phyloP scores from a whole-genome alignment of 148 eudicot species.

The Cornus suecica region DNA sequence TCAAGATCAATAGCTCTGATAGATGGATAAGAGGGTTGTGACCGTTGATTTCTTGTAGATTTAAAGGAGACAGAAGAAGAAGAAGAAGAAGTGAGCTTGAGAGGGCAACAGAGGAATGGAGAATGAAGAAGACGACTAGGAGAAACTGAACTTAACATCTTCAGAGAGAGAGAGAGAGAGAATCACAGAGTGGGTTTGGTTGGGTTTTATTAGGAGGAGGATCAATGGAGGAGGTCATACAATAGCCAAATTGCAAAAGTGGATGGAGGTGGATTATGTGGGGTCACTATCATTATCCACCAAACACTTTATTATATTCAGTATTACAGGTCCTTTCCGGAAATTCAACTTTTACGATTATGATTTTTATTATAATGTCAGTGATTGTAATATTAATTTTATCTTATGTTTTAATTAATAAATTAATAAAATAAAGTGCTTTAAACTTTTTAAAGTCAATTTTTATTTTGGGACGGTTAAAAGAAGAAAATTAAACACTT shows the following conservation, averaged over 20 bases:
- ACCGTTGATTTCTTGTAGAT: constrained; percentile 30
- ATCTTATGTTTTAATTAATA: no score
- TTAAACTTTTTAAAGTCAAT: no score
- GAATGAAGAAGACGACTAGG: constrained; percentile 44
- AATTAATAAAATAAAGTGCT: no score
- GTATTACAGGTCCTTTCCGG: no score
- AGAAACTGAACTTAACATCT: constrained; percentile 38
- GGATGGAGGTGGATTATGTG: constrained; percentile 34
- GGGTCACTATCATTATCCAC: constrained; percentile 26
- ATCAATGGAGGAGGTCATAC: constrained; percentile 7
- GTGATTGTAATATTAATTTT: no score
- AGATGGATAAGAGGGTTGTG: constrained; percentile 40
- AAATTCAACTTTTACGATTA: no score
- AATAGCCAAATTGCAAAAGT: background rate
- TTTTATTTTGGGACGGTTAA: no score
- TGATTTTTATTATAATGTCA: no score
- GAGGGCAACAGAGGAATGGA: constrained; percentile 44
- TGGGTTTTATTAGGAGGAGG: background rate
- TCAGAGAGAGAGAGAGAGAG: no score
- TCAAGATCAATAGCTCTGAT: constrained; percentile 73
- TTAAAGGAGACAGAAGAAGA: constrained; percentile 23
- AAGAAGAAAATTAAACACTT: no score
- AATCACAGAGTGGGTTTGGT: no score
- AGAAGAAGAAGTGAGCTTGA: constrained; percentile 32
- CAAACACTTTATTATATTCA: no score